phyloP scores from a whole-genome alignment of 2,329 filamentous ascomycete genomes.

The Sporothrix sp. region DNA sequence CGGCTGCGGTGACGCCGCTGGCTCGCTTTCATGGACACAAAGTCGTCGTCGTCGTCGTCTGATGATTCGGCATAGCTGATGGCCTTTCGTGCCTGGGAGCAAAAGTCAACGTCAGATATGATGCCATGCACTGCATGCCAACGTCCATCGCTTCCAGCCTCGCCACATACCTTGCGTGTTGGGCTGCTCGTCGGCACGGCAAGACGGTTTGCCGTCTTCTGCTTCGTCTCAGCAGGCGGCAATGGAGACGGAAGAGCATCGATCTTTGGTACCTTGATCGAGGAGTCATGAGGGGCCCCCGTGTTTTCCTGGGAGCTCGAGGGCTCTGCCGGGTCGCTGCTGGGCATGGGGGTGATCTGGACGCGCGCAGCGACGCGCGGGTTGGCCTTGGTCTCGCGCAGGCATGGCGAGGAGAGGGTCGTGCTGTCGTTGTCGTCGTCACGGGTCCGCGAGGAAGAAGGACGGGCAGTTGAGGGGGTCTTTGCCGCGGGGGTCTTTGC shows the following conservation, averaged over 20 bases:
- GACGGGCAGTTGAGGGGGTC: constrained; percentile 23
- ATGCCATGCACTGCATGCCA: neutral
- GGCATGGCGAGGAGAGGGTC: constrained; percentile 26
- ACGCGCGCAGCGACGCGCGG: constrained; percentile 27
- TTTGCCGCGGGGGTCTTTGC: constrained; percentile 56
- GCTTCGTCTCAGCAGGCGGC: constrained; percentile 33
- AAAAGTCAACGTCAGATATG: neutral
- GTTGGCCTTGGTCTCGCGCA: constrained; percentile 40
- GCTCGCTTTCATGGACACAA: constrained; percentile 36
- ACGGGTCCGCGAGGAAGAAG: constrained; percentile 17
- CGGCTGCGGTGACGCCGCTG: constrained; percentile 32
- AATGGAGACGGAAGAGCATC: constrained; percentile 36
- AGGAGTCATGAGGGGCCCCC: constrained; percentile 36
- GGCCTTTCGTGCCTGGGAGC: constrained; percentile 38
- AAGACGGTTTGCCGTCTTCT: constrained; percentile 34
- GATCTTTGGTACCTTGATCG: constrained; percentile 34
- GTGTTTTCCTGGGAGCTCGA: constrained; percentile 60
- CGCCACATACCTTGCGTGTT: constrained; percentile 58
- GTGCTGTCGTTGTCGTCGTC: constrained; percentile 15
- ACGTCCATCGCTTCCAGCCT: neutral
- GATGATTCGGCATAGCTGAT: constrained; percentile 78
- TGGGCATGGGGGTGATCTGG: constrained; percentile 63
- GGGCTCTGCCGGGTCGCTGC: constrained; percentile 63
- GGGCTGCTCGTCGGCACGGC: constrained; percentile 55
- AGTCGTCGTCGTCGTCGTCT: constrained; percentile 66